phyloP scores from a whole-genome alignment of 352 stramenopile species.

The Globisporangium cylindrosporum region DNA sequence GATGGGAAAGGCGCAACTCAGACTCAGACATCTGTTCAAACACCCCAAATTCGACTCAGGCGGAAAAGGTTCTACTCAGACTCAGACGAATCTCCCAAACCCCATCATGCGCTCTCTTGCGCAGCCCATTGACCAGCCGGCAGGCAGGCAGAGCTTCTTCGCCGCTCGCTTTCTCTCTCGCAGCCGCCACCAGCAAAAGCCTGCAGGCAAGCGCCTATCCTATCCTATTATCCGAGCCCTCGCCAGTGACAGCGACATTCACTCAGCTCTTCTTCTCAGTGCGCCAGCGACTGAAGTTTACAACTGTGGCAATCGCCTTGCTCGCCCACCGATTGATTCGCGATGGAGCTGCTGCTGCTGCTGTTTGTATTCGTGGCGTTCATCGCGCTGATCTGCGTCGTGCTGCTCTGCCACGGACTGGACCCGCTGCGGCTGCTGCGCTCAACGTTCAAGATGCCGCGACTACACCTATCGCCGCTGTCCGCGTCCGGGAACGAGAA shows the following conservation, averaged over 20 bases:
- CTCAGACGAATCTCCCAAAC: conserved; percentile 5
- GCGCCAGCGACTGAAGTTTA: neutral
- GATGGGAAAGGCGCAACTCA: neutral
- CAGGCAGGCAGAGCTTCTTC: neutral
- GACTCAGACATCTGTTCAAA: neutral
- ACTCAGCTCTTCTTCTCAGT: neutral
- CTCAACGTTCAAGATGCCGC: conserved; percentile 54
- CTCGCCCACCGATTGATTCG: neutral
- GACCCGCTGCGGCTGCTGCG: conserved; percentile 60
- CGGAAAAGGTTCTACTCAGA: conserved; percentile 15
- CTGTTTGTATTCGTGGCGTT: conserved; percentile 38
- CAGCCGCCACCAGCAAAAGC: neutral
- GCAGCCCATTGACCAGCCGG: neutral
- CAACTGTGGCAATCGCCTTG: neutral
- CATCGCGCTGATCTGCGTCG: conserved; percentile 32
- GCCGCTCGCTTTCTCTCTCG: neutral
- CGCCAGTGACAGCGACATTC: neutral
- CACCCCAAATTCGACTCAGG: neutral
- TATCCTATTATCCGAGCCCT: neutral
- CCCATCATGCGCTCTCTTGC: neutral
- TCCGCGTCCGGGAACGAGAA: conserved; percentile 46
- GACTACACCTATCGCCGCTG: conserved; percentile 35
- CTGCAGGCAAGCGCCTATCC: neutral
- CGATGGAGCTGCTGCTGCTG: conserved; percentile 39
- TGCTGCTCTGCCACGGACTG: conserved; percentile 54